Percentiles rank a stretch among this genome's conserved stretches.
phyloP scores from a whole-genome alignment of 2,329 filamentous ascomycete species.

The Sordariomycetes sp. region DNA sequence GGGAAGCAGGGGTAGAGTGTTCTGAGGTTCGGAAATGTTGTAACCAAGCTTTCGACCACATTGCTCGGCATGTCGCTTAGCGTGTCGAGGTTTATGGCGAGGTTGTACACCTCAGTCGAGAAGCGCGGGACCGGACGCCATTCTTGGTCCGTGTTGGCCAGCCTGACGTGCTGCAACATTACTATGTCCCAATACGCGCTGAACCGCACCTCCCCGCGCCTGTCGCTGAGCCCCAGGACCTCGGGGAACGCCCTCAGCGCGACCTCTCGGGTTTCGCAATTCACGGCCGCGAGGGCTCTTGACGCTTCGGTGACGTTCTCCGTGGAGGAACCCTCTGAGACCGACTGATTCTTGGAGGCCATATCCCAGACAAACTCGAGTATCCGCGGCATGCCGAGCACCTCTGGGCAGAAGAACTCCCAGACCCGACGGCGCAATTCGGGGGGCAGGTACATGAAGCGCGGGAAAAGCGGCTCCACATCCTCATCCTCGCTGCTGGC shows the following conservation, averaged over 20 bases:
- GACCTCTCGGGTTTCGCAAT: conserved; percentile 23
- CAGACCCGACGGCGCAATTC: conserved; percentile 22
- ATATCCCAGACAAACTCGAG: conserved; percentile 14
- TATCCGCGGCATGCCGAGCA: conserved; percentile 14
- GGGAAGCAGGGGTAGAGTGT: conserved; percentile 14
- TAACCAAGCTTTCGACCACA: conserved; percentile 1
- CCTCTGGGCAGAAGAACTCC: conserved; percentile 19
- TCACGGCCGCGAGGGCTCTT: conserved; percentile 19
- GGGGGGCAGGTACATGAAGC: conserved; percentile 18
- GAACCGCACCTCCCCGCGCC: conserved; percentile 14
- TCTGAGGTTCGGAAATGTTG: conserved; percentile 14
- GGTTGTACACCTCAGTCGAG: conserved; percentile 16
- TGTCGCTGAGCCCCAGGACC: conserved; percentile 15
- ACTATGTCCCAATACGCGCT: conserved; percentile 20
- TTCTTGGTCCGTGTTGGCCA: not conserved
- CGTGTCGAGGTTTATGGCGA: conserved; percentile 12
- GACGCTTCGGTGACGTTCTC: conserved; percentile 16
- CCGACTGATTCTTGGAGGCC: conserved; percentile 9
- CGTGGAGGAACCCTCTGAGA: conserved; percentile 14
- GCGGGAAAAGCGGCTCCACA: conserved; percentile 9
- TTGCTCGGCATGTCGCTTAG: not conserved
- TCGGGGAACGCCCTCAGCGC: conserved; percentile 20
- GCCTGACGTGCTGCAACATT: conserved; percentile 10
- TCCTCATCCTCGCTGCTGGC: not conserved
- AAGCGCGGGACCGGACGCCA: conserved; percentile 15